phyloP scores from a whole-genome alignment of 805 yeast genomes.

The Kuraishia ogatae region DNA sequence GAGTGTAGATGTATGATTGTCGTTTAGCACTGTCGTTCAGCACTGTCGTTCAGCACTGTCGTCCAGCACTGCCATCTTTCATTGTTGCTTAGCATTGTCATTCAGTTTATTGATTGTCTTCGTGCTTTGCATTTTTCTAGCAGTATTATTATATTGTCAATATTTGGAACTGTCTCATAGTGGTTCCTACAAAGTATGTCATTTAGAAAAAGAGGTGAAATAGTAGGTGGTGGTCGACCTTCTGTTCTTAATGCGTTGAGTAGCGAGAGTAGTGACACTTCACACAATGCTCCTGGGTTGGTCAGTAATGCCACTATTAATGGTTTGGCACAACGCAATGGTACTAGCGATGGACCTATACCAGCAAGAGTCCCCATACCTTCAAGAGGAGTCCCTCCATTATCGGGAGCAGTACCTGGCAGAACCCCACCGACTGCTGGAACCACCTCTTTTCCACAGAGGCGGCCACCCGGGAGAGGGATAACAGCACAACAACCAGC shows the following conservation, averaged over 20 bases:
- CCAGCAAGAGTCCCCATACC: too few relatives aligned
- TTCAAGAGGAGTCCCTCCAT: not conserved
- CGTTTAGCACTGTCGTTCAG: not conserved
- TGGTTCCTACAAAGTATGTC: too few relatives aligned
- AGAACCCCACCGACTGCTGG: not conserved
- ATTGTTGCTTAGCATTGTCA: too few relatives aligned
- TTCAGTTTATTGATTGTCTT: too few relatives aligned
- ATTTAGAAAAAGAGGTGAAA: slow-evolving; percentile 50
- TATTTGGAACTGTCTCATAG: too few relatives aligned
- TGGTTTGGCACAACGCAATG: not conserved
- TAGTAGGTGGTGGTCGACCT: slow-evolving; percentile 17
- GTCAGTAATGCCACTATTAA: slow-evolving; percentile 1
- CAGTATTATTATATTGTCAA: too few relatives aligned
- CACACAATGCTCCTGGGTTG: slow-evolving; percentile 8
- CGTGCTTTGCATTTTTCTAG: too few relatives aligned
- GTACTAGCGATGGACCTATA: not conserved
- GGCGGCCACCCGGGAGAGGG: not conserved
- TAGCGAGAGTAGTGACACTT: slow-evolving; percentile 2
- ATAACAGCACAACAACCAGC: not conserved
- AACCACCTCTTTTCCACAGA: not conserved
- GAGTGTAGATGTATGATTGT: not conserved
- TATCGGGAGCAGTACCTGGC: not conserved
- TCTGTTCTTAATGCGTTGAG: not conserved
- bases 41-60: too few relatives aligned
- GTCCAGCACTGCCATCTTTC: too few relatives aligned